Evolutionary conservation across 2,329 filamentous ascomycete species (phyloP), one percentile per base, ranked within the genome.

Genomic region (Penicillium sp.): DNA sequence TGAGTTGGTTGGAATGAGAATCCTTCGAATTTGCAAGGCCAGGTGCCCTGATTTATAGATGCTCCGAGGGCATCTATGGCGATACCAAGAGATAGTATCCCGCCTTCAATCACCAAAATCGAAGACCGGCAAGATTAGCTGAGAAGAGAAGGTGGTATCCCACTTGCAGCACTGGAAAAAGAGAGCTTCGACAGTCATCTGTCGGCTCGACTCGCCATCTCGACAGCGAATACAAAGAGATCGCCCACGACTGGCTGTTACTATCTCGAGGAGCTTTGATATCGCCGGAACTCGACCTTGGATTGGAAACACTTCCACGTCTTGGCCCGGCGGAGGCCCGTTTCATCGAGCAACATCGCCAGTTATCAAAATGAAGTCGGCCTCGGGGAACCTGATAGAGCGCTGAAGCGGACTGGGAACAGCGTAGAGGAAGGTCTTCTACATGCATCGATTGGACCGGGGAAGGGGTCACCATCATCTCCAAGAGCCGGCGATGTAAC

Each of bases 291-390:
- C n/a, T 44, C 34, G 41, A 15, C 26, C 40, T n/a, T 43, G 10
- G 18, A 41, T 15, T 21, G 15, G 26, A 48, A 49, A 13, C 44
- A 15, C 43, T 48, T 15, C 26, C 29, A 29, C 18, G 12, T 39
- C 62, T 63, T 64, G 59, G 62, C 59, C 62, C 62, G 61, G 40
- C 61, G 57, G 62, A 61, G 51, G 30, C 41, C 61, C 58, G 58
- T 39, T 34, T 53, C 44, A 36, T 23, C 17, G 13, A 30, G 30
- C 30, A 45, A 33, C n/a, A 21, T 36, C n/a, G n/a, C n/a, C n/a
- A n/a, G n/a, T 7, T 12, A 3, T n/a, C 17, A 26, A 30, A 40
- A 6, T 18, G 3, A 23, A 15, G 2, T 20, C 12, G 4, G 12
- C 27, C 32, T 2, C 30, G 17, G 6, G 7, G n/a, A 27, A 8